Conservation (phyloP, 2,329 filamentous ascomycete species). For the Simplicillium sp. region DNA sequence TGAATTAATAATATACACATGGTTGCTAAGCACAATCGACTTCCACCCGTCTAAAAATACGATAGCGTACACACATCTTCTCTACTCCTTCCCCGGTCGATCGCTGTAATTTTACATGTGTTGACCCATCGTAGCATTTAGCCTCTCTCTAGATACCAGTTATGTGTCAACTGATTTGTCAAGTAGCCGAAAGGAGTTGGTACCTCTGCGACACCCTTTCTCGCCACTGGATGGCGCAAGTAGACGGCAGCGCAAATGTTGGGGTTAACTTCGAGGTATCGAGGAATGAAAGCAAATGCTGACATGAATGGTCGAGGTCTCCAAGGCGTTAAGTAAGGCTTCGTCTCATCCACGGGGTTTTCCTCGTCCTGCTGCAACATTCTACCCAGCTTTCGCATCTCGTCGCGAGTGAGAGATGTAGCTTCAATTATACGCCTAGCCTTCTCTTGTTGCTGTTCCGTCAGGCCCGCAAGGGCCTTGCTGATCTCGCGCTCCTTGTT, state of each 20-base stretch:
- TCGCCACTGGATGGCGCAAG: conserved; percentile 82
- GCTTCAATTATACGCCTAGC: conserved; percentile 22
- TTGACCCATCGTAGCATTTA: conserved; percentile 28
- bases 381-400: conserved; percentile 41
- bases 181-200: conserved; percentile 69
- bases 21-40: too few species aligned
- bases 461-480: conserved; percentile 23
- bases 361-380: conserved; percentile 56
- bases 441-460: conserved; percentile 20
- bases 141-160: conserved; percentile 84
- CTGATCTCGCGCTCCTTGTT: conserved; percentile 21
- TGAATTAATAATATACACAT: too few species aligned
- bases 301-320: conserved; percentile 76
- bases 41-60: not conserved
- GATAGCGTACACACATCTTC: not conserved
- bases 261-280: conserved; percentile 96
- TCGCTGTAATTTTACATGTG: too few species aligned
- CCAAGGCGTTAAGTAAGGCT: conserved; percentile 92
- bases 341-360: conserved; percentile 66
- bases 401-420: conserved; percentile 31
- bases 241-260: conserved; percentile 95
- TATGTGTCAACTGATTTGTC: conserved; percentile 74
- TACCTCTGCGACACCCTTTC: conserved; percentile 70
- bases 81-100: not conserved
- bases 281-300: conserved; percentile 88